Evolutionary conservation across 2,329 filamentous ascomycete genomes (phyloP).

Genomic region (Colletotrichum sp.): DNA sequence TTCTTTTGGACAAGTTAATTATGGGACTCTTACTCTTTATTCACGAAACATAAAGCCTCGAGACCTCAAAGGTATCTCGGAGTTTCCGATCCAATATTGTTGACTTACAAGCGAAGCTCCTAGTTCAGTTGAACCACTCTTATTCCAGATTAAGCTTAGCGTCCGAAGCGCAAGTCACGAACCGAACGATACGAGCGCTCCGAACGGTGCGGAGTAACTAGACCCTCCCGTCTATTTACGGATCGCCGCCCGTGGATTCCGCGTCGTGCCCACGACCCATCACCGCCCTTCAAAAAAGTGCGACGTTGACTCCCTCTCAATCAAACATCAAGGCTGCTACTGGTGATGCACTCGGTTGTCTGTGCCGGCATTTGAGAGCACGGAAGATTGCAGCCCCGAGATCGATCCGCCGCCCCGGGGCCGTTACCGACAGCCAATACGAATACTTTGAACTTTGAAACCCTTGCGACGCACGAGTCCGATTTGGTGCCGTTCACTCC

Average conservation of each 20-base stretch:
- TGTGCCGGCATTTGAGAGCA: not conserved
- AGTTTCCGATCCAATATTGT: not conserved
- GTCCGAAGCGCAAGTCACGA: not conserved
- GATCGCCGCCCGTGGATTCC: not conserved
- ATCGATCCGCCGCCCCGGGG: not conserved
- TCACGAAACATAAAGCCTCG: not conserved
- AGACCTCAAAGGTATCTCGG: not conserved
- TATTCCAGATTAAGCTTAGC: not conserved
- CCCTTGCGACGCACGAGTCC: not conserved
- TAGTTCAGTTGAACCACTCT: not conserved
- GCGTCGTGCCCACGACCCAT: not conserved
- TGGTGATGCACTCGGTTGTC: not conserved
- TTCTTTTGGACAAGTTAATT: not conserved
- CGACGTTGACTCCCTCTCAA: not conserved
- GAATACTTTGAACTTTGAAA: not conserved
- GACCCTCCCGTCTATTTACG: not conserved
- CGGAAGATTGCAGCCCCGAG: not conserved
- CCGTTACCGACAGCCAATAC: not conserved
- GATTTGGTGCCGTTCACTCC: not conserved
- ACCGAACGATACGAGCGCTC: conserved; percentile 11
- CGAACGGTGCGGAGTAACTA: not conserved
- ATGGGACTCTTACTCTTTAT: not conserved
- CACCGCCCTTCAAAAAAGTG: not conserved
- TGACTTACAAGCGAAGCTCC: not conserved
- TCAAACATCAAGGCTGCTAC: not conserved